Base-by-base conservation (phyloP, 2,329 filamentous ascomycete species). In the Ceratocystis colombiana region DNA sequence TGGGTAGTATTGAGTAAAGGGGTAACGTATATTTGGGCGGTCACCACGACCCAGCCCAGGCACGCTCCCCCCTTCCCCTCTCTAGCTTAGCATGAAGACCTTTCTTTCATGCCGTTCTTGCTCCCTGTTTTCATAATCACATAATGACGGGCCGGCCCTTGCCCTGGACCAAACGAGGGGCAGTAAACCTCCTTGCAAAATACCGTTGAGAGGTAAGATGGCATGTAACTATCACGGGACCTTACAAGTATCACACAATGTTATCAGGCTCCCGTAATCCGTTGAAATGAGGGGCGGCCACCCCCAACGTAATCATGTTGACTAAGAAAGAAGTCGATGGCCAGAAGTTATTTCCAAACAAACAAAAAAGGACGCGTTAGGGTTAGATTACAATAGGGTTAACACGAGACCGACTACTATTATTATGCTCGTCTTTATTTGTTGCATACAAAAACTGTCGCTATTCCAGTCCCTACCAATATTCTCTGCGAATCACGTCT, bases 1-100 rank as follows among this genome's bases (percentile, higher is more conserved):
- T 20, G 25, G 55, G 30, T 59, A 30, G 28, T 37, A 59, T 59
- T 28, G 3, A 37, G 55, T 59, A 59, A 59, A 59, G 55, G 55
- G 55, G 55, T 28, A 59, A 41, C 3, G 37, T 59, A 59, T 33
- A 30, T n/a, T 37, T n/a, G 33, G 37, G 37, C n/a, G 55, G 30
- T 12, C 30, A 25, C 48, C 22, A 59, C 33, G 28, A 1, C 28
- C 55, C 5, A 30, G 55, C 6, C 28, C 15, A 37, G 25, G 15
- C 55, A 33, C 28, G 37, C 33, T 41, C 1, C 3, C 17, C 10
- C 8, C 53, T 15, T 15, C 50, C 20, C 10, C 8, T 53, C 55
- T 30, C 55, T n/a, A 28, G n/a, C 17, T 30, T n/a, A 30, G 30
- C 30, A 59, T 59, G 5, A 37, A 37, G 28, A 17, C 7, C 55